Conservation (phyloP, 1,284 basidiomycete genomes). For the Phylloporus gajari region DNA sequence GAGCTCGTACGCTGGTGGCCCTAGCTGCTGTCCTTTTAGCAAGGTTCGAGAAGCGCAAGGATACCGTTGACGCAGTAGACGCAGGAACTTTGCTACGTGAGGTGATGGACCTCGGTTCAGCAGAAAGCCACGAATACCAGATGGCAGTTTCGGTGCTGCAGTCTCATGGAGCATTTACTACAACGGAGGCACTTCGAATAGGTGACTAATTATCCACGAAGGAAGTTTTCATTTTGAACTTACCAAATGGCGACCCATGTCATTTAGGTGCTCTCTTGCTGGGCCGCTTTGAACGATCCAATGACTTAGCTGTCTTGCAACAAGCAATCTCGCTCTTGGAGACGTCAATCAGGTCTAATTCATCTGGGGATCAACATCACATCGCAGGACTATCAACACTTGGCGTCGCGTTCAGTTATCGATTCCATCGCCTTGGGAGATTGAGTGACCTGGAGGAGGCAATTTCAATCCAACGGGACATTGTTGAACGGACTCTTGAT, state of each 20-base stretch:
- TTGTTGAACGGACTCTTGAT: neutral
- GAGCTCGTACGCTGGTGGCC: conserved; percentile 16
- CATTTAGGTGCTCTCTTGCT: too few species aligned
- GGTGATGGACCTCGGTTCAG: conserved; percentile 3
- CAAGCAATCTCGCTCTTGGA: neutral
- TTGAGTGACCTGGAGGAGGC: conserved; percentile 19
- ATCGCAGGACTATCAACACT: neutral
- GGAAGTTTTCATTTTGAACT: too few species aligned
- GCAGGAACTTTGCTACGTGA: conserved; percentile 2
- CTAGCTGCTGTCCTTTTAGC: conserved; percentile 11
- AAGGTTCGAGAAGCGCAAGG: conserved; percentile 8
- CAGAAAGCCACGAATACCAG: conserved; percentile 3
- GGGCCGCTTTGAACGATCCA: too few species aligned
- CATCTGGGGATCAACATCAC: conserved; percentile 5
- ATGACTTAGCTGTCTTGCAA: too few species aligned
- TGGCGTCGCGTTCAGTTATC: neutral
- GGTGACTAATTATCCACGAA: too few species aligned
- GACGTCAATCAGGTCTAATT: neutral
- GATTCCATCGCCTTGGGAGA: conserved; percentile 7
- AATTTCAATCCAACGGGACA: conserved; percentile 3
- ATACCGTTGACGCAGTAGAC: conserved; percentile 2
- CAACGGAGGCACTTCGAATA: neutral
- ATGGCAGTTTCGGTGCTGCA: conserved; percentile 9
- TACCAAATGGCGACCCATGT: too few species aligned
- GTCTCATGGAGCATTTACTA: neutral